Conservation (phyloP, 176 grass and related monocot species). For the Ensete glaucum region DNA sequence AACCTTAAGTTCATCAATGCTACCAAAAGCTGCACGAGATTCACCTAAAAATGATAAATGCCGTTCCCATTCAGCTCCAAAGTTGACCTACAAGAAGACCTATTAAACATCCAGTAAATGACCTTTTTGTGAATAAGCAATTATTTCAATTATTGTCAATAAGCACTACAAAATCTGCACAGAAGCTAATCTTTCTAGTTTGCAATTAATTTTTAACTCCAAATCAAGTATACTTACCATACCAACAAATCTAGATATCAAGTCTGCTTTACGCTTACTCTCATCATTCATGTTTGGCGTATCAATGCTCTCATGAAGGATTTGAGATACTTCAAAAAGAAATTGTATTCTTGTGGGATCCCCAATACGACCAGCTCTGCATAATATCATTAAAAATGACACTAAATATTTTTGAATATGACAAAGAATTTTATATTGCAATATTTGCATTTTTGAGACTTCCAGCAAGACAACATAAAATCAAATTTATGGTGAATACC, state of each 20-base stretch:
- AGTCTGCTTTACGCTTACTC: slow-evolving; percentile 5
- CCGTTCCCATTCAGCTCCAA: slow-evolving; percentile 15
- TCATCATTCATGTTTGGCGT: slow-evolving; percentile 10
- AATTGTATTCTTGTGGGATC: slow-evolving; percentile 13
- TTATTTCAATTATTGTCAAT: background rate
- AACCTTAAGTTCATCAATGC: slow-evolving; percentile 16
- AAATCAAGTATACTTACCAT: slow-evolving; percentile 3
- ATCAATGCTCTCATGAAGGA: slow-evolving; percentile 23
- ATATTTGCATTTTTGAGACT: background rate
- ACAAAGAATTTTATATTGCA: background rate
- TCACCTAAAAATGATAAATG: slow-evolving; percentile 13
- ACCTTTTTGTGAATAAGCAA: background rate
- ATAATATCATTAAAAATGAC: background rate
- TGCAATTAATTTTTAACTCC: background rate
- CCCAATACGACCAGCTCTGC: slow-evolving; percentile 4
- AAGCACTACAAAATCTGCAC: background rate
- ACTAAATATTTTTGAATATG: background rate
- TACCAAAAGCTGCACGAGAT: slow-evolving; percentile 15
- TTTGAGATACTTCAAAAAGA: slow-evolving; percentile 22
- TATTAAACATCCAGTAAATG: background rate
- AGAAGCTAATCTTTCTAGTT: background rate
- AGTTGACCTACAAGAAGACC: background rate
- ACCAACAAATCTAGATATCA: slow-evolving; percentile 8
- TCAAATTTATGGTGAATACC: too few relatives aligned
- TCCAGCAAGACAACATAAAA: too few relatives aligned